phyloP scores from a whole-genome alignment of 495 filamentous ascomycete species.

The Annulohypoxylon bovei region DNA sequence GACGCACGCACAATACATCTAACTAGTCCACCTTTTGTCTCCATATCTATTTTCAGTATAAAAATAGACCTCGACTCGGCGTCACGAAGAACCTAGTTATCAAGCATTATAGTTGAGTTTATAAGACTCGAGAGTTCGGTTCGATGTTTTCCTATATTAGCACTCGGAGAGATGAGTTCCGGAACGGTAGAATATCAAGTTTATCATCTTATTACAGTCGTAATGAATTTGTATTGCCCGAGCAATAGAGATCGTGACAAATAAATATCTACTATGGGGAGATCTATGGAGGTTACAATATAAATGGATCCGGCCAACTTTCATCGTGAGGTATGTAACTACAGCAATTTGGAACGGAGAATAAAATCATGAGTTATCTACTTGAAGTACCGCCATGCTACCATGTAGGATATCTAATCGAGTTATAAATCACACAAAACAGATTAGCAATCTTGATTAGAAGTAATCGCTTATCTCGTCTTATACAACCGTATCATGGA shows the following conservation, averaged over 20 bases:
- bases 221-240: conserved; percentile 2
- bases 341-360: background rate
- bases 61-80: background rate
- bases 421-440: background rate
- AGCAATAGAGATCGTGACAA: background rate
- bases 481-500: background rate
- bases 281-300: background rate
- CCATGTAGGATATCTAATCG: background rate
- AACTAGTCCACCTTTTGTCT: conserved; percentile 12
- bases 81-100: background rate
- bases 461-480: background rate
- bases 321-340: too few species aligned
- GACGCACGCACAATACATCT: conserved; percentile 21
- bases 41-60: conserved; percentile 24
- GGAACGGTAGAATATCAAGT: conserved; percentile 24
- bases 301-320: conserved; percentile 2
- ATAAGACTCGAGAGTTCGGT: background rate
- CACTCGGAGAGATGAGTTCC: conserved; percentile 31
- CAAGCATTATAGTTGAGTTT: background rate
- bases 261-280: background rate
- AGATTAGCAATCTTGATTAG: background rate
- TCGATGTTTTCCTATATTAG: conserved; percentile 22
- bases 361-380: background rate
- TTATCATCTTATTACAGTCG: conserved; percentile 5
- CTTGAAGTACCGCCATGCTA: background rate